Percentiles rank a stretch among this genome's conserved stretches.
These are phyloP conservation scores for Pleurozium schreberi DNA, from an alignment of 225 moss, liverwort and hornwort species.

Conservation along the genomic window DNA sequence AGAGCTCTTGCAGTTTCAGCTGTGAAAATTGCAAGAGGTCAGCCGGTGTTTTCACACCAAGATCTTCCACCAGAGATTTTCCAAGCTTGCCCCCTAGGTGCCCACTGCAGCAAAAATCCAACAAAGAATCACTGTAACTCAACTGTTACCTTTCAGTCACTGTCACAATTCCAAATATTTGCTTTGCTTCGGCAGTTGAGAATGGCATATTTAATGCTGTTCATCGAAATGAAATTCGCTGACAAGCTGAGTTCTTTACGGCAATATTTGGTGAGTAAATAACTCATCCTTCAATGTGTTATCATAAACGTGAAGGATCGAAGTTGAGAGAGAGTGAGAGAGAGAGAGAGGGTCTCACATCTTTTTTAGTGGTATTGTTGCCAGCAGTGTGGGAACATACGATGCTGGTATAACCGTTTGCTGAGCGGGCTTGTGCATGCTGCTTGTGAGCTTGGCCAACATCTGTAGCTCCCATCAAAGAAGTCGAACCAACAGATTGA, in stretches of 20 bases:
- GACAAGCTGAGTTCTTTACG: neutral
- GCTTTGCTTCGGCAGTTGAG: neutral
- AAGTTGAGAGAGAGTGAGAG: neutral
- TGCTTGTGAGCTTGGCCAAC: slow-evolving; percentile 91
- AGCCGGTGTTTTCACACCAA: slow-evolving; percentile 50
- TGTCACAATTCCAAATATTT: neutral
- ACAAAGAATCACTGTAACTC: neutral
- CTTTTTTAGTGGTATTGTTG: slow-evolving; percentile 67
- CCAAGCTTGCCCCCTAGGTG: slow-evolving; percentile 88
- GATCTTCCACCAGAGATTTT: slow-evolving; percentile 48
- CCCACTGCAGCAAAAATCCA: slow-evolving; percentile 35
- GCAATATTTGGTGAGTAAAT: neutral
- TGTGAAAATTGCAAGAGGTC: slow-evolving; percentile 61
- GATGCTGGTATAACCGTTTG: slow-evolving; percentile 77
- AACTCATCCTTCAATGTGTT: neutral
- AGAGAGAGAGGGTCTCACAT: slow-evolving; percentile 38
- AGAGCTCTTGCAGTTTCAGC: slow-evolving; percentile 69
- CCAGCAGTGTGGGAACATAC: slow-evolving; percentile 49
- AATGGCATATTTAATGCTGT: neutral
- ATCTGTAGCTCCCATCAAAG: slow-evolving; percentile 36
- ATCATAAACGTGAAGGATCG: neutral
- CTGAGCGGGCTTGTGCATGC: slow-evolving; percentile 96
- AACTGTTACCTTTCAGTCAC: neutral
- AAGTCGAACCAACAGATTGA: neutral
- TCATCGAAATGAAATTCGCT: neutral